A percentile compares a stretch with the other conserved stretches of the same genome.
phyloP scores from a whole-genome alignment of 257 asterid species.

The Schizonepeta tenuifolia region DNA sequence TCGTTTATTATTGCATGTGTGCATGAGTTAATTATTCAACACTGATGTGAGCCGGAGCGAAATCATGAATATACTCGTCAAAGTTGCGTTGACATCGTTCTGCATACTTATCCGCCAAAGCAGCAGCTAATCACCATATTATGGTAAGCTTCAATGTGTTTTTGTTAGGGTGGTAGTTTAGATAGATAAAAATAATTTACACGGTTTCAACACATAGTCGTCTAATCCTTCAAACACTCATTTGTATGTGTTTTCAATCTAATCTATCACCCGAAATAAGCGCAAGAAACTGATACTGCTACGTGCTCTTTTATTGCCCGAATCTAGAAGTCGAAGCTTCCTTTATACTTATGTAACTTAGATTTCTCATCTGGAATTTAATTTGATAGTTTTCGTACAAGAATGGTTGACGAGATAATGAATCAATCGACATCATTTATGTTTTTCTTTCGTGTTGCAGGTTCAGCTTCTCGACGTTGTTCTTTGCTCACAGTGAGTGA shows the following conservation, averaged over 20 bases:
- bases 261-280: too few relatives aligned
- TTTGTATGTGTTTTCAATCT: too few relatives aligned
- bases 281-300: too few relatives aligned
- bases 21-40: too few relatives aligned
- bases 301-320: too few relatives aligned
- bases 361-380: too few relatives aligned
- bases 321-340: too few relatives aligned
- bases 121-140: slow-evolving; percentile 64
- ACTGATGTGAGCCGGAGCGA: slow-evolving; percentile 40
- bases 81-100: slow-evolving; percentile 60
- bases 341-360: neutral
- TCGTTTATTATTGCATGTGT: too few relatives aligned
- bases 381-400: neutral
- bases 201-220: too few relatives aligned
- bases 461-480: slow-evolving; percentile 68
- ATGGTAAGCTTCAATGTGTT: slow-evolving; percentile 44
- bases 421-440: neutral
- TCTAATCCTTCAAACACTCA: too few relatives aligned
- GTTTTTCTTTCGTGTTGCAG: slow-evolving; percentile 36
- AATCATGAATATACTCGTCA: slow-evolving; percentile 61
- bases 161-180: too few relatives aligned
- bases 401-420: neutral
- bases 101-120: slow-evolving; percentile 70
- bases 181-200: too few relatives aligned
- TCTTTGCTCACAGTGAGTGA: slow-evolving; percentile 61